phyloP scores from a whole-genome alignment of 2,329 filamentous ascomycete species.

The Byssochlamys sp. region DNA sequence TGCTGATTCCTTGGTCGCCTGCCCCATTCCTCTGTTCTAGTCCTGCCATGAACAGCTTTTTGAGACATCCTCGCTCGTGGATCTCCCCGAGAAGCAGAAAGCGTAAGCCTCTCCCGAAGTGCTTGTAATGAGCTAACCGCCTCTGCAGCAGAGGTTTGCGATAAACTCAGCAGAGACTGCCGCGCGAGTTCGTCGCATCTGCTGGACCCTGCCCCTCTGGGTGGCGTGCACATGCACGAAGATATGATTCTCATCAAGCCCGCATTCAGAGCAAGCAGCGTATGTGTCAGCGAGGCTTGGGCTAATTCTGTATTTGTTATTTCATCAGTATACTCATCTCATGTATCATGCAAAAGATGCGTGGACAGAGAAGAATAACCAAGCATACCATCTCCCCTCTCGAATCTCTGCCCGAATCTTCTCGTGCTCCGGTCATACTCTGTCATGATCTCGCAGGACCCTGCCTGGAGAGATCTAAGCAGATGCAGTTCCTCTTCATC shows the following conservation, averaged over 20 bases:
- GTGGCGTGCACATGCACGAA: neutral
- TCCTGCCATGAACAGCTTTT: no score
- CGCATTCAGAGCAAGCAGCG: slow-evolving; percentile 4
- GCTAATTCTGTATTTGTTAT: slow-evolving; percentile 1
- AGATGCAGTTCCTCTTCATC: neutral
- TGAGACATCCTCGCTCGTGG: no score
- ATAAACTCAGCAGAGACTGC: slow-evolving; percentile 2
- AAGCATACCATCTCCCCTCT: slow-evolving; percentile 4
- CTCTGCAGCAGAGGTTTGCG: slow-evolving; percentile 3
- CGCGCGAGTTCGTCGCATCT: neutral
- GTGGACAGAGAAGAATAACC: neutral
- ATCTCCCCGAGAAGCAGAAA: no score
- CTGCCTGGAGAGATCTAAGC: neutral
- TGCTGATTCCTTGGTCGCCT: no score
- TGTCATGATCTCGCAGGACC: neutral
- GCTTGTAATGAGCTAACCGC: slow-evolving; percentile 2
- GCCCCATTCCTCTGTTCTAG: no score
- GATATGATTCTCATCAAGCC: slow-evolving; percentile 4
- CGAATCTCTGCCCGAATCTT: slow-evolving; percentile 2
- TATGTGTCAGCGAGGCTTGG: slow-evolving; percentile 3
- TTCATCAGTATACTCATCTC: neutral
- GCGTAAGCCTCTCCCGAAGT: slow-evolving; percentile 1
- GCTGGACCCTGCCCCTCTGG: neutral
- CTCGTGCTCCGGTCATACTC: slow-evolving; percentile 1
- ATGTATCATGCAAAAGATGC: neutral